phyloP scores from a whole-genome alignment of 1,284 basidiomycete species.

The Rhodotorula sp. region DNA sequence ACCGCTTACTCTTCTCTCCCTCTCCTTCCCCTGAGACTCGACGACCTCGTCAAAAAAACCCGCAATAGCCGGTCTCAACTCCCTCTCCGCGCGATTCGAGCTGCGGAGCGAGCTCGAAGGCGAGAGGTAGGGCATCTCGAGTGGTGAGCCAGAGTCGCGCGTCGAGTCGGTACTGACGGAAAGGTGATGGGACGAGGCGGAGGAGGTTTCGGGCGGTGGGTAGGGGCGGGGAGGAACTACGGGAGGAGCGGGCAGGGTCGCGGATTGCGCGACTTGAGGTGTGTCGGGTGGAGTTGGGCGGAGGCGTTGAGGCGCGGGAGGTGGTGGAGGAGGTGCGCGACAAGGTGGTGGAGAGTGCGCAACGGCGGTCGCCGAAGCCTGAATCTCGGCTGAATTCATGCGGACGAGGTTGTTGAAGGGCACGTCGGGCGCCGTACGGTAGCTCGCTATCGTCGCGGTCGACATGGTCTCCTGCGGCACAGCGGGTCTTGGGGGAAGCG shows the following conservation, averaged over 20 bases:
- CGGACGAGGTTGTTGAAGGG: constrained; percentile 10
- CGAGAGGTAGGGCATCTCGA: constrained; percentile 21
- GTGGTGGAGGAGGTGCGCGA: background rate
- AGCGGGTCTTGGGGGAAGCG: background rate
- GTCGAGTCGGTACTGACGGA: constrained; percentile 3
- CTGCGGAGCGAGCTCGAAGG: constrained; percentile 16
- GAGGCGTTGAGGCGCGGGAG: background rate
- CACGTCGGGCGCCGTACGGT: constrained; percentile 5
- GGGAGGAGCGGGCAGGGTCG: background rate
- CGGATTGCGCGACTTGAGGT: background rate
- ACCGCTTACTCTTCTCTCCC: background rate
- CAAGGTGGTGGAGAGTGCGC: background rate
- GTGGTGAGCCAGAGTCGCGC: constrained; percentile 13
- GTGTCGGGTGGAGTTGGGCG: constrained; percentile 6
- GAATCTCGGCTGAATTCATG: background rate
- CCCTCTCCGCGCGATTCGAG: no score
- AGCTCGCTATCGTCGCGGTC: background rate
- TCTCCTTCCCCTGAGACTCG: background rate
- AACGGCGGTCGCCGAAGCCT: background rate
- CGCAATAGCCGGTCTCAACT: no score
- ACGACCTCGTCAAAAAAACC: no score
- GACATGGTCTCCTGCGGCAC: background rate
- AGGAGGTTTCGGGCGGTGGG: background rate
- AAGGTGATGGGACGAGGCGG: background rate
- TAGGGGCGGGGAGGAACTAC: background rate